These are phyloP conservation scores for Globisporangium orthogonon DNA, from an alignment of 352 stramenopile species.

Conservation along the genomic window DNA sequence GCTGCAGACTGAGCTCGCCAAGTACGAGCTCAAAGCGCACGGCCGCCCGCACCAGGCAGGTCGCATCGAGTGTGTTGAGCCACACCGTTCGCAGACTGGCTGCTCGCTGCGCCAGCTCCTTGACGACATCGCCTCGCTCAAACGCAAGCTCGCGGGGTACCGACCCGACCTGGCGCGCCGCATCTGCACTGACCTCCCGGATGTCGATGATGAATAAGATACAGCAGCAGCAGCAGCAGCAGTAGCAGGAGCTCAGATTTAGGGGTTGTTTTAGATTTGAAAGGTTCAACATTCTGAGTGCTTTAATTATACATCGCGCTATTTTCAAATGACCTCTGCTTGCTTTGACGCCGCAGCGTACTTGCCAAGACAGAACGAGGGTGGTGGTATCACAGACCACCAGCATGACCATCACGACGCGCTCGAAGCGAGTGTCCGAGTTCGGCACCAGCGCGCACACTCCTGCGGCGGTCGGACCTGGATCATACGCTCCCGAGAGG, in stretches of 20 bases:
- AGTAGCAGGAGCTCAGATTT: neutral
- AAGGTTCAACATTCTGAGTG: neutral
- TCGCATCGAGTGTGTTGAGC: constrained; percentile 46
- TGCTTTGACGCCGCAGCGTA: no score
- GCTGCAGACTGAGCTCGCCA: constrained; percentile 46
- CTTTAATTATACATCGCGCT: neutral
- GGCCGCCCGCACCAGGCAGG: constrained; percentile 17
- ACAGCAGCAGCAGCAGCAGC: neutral
- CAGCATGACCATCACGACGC: constrained; percentile 76
- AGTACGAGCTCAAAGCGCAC: constrained; percentile 49
- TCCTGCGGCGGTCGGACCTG: constrained; percentile 50
- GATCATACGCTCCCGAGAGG: constrained; percentile 52
- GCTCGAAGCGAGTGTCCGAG: constrained; percentile 62
- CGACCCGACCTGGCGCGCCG: constrained; percentile 48
- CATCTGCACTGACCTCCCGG: constrained; percentile 31
- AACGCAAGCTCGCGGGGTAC: constrained; percentile 39
- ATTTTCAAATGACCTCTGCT: no score
- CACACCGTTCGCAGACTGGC: constrained; percentile 30
- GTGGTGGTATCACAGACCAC: no score
- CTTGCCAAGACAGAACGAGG: no score
- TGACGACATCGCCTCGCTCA: constrained; percentile 33
- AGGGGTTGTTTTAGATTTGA: neutral
- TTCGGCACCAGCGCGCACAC: constrained; percentile 38
- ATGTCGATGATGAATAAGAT: constrained; percentile 18
- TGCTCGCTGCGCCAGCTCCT: constrained; percentile 45